Evolutionary conservation across 352 stramenopile species (phyloP), one percentile per base, ranked within the genome.

Genomic region (Globisporangium nagaii): DNA sequence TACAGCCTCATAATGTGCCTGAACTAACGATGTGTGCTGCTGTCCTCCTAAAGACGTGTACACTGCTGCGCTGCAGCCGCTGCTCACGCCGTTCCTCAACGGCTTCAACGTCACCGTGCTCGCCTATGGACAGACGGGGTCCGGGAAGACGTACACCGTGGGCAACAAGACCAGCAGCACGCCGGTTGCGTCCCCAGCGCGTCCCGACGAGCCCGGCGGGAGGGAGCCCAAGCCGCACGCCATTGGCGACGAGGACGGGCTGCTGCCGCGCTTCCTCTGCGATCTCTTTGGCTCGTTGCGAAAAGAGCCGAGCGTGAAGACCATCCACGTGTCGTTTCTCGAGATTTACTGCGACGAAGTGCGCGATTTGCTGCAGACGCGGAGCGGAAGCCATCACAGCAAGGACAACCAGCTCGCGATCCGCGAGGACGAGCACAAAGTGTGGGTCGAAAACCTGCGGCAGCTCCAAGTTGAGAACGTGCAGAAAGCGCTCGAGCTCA

Each of bases 291-390:
- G 49, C 1, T 60, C 60, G 27, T 41, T 82, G 19, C 65, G 70
- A 35, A 65, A 63, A 34, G 70, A 79, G 42, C 70, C 63, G 22
- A 73, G 63, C n/a, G 42, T 70, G 8, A 63, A 66, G 19, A 70
- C 62, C 3, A 66, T 83, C 11, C 53, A 56, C 5, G 75, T 80
- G 11, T 83, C 72, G 7, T 86, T 84, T 44, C 71, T 98, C 1
- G 94, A 98, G 75, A 95, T 98, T 13, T 98, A 98, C 57, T 88
- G 88, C 22, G 90, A 98, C 62, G 87, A 97, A 50, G 82, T 98
- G 34, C 83, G 87, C 53, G 92, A 98, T 62, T 58, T 98, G 28
- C 67, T 98, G 0, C 65, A 89, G 39, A 64, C 77, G 11, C 53
- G 60, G 3, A 28, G 46, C 11, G 15, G n/a, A 4, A 32, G 30